Evolutionary conservation across 2,329 filamentous ascomycete species (phyloP), one percentile per base, ranked within the genome.

Genomic region (Verticillium klebahnii): DNA sequence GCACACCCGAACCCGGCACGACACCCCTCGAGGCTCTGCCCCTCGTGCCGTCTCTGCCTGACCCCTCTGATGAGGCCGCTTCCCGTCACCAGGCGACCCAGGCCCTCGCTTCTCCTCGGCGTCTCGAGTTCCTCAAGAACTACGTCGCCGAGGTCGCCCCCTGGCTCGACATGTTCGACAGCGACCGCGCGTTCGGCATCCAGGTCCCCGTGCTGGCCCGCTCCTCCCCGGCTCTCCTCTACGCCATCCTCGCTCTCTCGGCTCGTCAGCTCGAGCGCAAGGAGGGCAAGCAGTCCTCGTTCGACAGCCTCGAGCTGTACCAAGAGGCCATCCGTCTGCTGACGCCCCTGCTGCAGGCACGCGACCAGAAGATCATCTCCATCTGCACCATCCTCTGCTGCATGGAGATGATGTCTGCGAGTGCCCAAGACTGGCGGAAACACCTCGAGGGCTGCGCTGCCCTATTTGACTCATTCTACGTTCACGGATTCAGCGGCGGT

Each of bases 81-180:
- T 40, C 60, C 34, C 60, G 62, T 25, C 59, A 45, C 15, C 56
- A 66, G 40, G 52, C 45, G 1, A 25, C 37, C 14, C 62, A 61
- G 17, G 60, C 62, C 8, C 63, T 79, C 17, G 72, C 74, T 0
- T 71, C 68, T n/a, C 65, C 67, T 1, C 69, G 72, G 9, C 67
- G 75, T 19, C 65, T 79, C 5, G 69, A 74, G 55, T 81, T 80
- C 56, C 64, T 82, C 40, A 76, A 79, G 61, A 79, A 83, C 59
- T 85, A 83, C 64, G 77, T 84, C n/a, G 76, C 78, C 8, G 74
- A 84, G 61, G 77, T 85, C 52, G 82, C 82, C 3, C 80, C 79
- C 25, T 85, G 82, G 81, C 77, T 86, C 15, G 84, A 87, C 67
- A 86, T 85, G 75, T 85, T 85, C 63, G 84, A 87, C 66, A 78